Evolutionary conservation across 768 basidiomycete genomes (phyloP), one percentile per base, ranked within the genome.

Genomic region (Cystofilobasidium ferigula): DNA sequence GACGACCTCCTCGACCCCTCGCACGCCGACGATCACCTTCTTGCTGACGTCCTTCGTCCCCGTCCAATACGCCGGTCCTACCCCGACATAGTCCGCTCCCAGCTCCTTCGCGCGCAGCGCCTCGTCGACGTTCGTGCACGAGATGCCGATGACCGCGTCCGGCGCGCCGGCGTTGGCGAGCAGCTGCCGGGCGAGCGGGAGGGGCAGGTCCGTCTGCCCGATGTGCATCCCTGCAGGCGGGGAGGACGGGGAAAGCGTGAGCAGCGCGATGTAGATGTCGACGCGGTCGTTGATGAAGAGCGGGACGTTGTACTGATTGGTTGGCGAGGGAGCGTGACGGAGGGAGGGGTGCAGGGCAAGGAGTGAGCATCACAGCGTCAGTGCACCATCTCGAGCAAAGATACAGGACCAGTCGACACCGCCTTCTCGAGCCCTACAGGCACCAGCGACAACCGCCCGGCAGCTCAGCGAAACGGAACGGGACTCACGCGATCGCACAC

Each of bases 181-280:
- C 2, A 95, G 78, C 16, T 73, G 73, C 30, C 86, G 83, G 3
- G 85, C 90, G 48, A 83, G 73, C 47, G 79, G 72, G 14, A 87
- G 79, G 2, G 87, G 82, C 82, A 89, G 87, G 74, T 94, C 92
- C 0, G 83, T 81, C 76, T 95, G 93, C 8, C 93, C 93, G 51
- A 95, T 78, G 73, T 97, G 93, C 14, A 94, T 84, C 20, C 92
- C 91, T 53, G 82, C 81, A 30, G 35, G 63, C 10, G 61, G 67
- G 5, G 62, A 40, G 8, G 57, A 47, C 9, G 60, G 57, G 10
- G 61, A 51, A 32, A 57, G 60, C 26, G 45, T 13, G 30, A 53
- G 32, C 3, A 42, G 47, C 9, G 88, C 87, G 26, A 92, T 79
- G 12, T 87, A 89, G 28, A 97, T 83, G 71, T 95, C 93, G 64